Evolutionary conservation across 108 stramenopile genomes (phyloP).

Genomic region (Cyclotella atomus): DNA sequence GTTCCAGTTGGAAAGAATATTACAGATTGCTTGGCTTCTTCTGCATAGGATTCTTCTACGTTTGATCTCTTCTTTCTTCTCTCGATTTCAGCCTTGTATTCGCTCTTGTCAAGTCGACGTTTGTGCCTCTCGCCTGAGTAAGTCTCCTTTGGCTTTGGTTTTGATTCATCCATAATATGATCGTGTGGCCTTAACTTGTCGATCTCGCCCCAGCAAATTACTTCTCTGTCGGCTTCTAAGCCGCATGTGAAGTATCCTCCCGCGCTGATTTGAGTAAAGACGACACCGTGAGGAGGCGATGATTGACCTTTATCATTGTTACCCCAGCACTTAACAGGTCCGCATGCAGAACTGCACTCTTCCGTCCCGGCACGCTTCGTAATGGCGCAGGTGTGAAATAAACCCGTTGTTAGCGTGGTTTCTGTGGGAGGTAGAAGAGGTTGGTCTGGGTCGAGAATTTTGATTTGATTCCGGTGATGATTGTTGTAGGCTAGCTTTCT

Average conservation of each 20-base stretch:
- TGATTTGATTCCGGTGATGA: neutral
- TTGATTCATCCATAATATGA: neutral
- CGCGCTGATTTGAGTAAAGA: conserved; percentile 28
- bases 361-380: conserved; percentile 17
- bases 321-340: conserved; percentile 40
- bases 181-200: conserved; percentile 19
- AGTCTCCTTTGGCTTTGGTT: neutral
- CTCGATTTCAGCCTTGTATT: no score
- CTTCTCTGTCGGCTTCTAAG: conserved; percentile 19
- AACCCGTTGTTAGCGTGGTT: conserved; percentile 15
- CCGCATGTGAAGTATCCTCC: conserved; percentile 41
- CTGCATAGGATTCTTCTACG: no score
- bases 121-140: neutral
- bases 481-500: neutral
- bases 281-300: conserved; percentile 30
- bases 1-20: conserved; percentile 5
- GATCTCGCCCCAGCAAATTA: conserved; percentile 40
- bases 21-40: neutral
- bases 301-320: conserved; percentile 32
- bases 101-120: conserved; percentile 12
- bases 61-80: conserved; percentile 6
- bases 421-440: neutral
- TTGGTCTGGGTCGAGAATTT: neutral
- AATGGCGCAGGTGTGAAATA: conserved; percentile 42
- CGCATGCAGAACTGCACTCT: conserved; percentile 23